Percentiles rank a stretch among this genome's conserved stretches.
Evolutionary conservation across 2,329 filamentous ascomycete genomes (phyloP).

Genomic region (Coleophoma cylindrospora): DNA sequence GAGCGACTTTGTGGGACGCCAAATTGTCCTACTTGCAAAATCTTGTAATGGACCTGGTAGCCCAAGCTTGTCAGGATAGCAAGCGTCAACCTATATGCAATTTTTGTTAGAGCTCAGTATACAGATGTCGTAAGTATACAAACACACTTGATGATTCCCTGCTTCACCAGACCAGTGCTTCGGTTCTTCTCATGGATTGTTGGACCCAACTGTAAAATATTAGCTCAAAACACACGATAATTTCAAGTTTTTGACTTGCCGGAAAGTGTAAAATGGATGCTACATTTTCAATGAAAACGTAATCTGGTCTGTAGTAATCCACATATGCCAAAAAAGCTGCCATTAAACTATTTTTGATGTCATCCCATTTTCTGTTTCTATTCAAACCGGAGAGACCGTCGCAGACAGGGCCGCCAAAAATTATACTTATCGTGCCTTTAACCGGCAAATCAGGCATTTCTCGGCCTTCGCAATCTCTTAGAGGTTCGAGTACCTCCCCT

Average conservation of each 20-base stretch:
- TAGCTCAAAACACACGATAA: not conserved
- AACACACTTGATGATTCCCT: slow-evolving; percentile 5
- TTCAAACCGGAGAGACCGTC: slow-evolving; percentile 11
- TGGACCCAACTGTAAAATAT: too few relatives aligned
- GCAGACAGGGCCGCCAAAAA: slow-evolving; percentile 13
- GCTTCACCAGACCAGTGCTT: too few relatives aligned
- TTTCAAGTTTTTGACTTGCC: not conserved
- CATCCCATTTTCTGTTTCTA: slow-evolving; percentile 4
- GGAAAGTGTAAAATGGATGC: slow-evolving; percentile 4
- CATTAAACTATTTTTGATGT: slow-evolving; percentile 15
- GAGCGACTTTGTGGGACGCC: slow-evolving; percentile 9
- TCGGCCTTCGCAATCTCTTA: not conserved
- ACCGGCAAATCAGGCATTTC: slow-evolving; percentile 7
- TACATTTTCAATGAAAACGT: slow-evolving; percentile 21
- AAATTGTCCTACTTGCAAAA: slow-evolving; percentile 11
- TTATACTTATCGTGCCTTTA: slow-evolving; percentile 9
- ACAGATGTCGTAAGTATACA: not conserved
- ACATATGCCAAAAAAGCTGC: slow-evolving; percentile 13
- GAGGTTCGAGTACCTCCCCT: not conserved
- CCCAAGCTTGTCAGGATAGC: slow-evolving; percentile 9
- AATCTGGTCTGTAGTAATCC: slow-evolving; percentile 18
- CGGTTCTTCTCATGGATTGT: too few relatives aligned
- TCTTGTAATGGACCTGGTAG: slow-evolving; percentile 13
- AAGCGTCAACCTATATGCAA: not conserved
- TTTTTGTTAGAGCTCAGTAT: too few relatives aligned